Evolutionary conservation across 176 grass and related monocot genomes (phyloP).

Genomic region (Triticum timopheevii): DNA sequence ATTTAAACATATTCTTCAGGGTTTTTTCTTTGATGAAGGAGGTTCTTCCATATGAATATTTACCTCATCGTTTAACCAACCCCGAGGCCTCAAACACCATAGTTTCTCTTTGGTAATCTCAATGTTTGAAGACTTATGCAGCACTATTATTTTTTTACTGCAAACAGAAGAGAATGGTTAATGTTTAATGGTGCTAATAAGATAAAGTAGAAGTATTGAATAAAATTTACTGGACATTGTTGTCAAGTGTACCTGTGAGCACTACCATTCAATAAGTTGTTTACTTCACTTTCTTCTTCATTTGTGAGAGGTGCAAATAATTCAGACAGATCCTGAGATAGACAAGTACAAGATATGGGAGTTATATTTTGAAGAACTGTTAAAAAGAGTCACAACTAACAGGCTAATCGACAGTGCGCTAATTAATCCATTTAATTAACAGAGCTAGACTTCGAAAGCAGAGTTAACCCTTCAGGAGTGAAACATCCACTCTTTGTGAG

Average conservation of each 20-base stretch:
- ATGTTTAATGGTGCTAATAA: conserved; percentile 10
- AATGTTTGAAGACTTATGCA: conserved; percentile 62
- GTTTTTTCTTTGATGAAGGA: background rate
- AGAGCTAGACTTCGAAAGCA: background rate
- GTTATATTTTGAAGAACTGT: background rate
- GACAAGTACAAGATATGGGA: background rate
- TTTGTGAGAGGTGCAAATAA: conserved; percentile 57
- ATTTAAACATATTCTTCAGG: conserved; percentile 15
- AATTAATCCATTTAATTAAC: background rate
- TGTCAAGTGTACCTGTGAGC: conserved; percentile 37
- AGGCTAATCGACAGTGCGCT: background rate
- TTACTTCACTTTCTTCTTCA: conserved; percentile 60
- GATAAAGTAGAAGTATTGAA: conserved; percentile 8
- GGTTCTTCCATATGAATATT: conserved; percentile 5
- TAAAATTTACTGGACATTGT: background rate
- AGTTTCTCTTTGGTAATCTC: conserved; percentile 61
- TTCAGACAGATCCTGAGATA: conserved; percentile 51
- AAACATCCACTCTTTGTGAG: background rate
- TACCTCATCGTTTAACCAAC: conserved; percentile 89
- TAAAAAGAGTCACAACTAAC: background rate
- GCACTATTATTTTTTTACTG: conserved; percentile 52
- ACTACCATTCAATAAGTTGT: conserved; percentile 36
- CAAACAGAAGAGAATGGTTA: conserved; percentile 16
- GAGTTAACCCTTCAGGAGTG: background rate
- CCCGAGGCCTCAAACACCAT: conserved; percentile 52